Evolutionary conservation across 2,329 filamentous ascomycete genomes (phyloP).

Genomic region (Aureobasidium sp.): DNA sequence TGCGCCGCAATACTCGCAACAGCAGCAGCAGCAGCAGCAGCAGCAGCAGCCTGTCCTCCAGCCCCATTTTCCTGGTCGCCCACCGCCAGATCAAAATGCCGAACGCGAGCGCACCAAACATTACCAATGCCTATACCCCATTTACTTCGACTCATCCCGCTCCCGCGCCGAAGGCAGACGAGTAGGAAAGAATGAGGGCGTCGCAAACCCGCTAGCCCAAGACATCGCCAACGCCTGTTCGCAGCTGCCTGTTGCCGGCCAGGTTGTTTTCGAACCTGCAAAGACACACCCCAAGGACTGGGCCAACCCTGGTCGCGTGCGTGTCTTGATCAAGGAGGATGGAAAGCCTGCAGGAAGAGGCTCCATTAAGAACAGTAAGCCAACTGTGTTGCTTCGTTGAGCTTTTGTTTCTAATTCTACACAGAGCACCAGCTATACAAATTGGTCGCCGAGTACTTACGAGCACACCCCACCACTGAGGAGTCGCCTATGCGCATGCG

Average conservation of each 20-base stretch:
- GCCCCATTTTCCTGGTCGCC: slow-evolving; percentile 20
- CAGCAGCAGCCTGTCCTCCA: slow-evolving; percentile 24
- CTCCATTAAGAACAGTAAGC: slow-evolving; percentile 58
- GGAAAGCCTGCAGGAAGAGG: slow-evolving; percentile 41
- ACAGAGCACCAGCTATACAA: slow-evolving; percentile 83
- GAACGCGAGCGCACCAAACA: slow-evolving; percentile 56
- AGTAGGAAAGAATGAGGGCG: slow-evolving; percentile 64
- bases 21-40: slow-evolving; percentile 20
- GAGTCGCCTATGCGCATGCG: slow-evolving; percentile 62
- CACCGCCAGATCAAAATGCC: slow-evolving; percentile 32
- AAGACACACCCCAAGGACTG: slow-evolving; percentile 96
- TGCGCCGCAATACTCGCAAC: slow-evolving; percentile 26
- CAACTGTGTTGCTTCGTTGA: background rate
- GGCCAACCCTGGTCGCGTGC: slow-evolving; percentile 88
- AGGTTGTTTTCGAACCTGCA: slow-evolving; percentile 77
- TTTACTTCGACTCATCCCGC: slow-evolving; percentile 82
- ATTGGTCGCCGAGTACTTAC: slow-evolving; percentile 69
- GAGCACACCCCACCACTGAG: slow-evolving; percentile 69
- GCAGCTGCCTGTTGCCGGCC: slow-evolving; percentile 52
- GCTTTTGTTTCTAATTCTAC: background rate
- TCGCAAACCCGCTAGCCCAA: slow-evolving; percentile 77
- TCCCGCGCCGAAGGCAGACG: slow-evolving; percentile 73
- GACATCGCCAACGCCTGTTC: slow-evolving; percentile 85
- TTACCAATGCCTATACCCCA: slow-evolving; percentile 85
- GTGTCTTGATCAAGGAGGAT: slow-evolving; percentile 64